phyloP scores from a whole-genome alignment of 192 early-diverging fungal species.

The Chytriomyces sp. region DNA sequence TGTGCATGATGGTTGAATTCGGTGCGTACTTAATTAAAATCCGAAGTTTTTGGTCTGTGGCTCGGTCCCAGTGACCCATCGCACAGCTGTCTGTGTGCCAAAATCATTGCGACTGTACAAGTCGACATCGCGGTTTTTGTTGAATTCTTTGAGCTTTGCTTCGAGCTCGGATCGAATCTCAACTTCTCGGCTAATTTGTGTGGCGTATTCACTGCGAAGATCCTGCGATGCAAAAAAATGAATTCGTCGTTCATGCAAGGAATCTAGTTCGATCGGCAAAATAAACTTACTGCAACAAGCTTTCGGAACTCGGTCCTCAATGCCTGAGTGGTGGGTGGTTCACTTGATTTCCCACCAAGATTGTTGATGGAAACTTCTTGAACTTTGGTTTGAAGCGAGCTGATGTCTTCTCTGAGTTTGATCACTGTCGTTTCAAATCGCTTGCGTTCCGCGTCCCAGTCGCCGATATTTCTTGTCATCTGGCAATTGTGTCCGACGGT shows the following conservation, averaged over 20 bases:
- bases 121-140: slow-evolving; percentile 23
- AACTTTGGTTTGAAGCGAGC: slow-evolving; percentile 23
- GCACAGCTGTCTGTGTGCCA: slow-evolving; percentile 24
- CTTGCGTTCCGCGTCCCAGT: slow-evolving; percentile 34
- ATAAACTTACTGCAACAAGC: slow-evolving; percentile 33
- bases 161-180: slow-evolving; percentile 21
- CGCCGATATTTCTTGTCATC: slow-evolving; percentile 9
- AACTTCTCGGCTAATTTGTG: slow-evolving; percentile 25
- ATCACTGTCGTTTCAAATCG: slow-evolving; percentile 25
- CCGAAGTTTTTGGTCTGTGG: slow-evolving; percentile 17
- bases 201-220: slow-evolving; percentile 26
- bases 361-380: slow-evolving; percentile 40
- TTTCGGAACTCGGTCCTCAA: slow-evolving; percentile 49
- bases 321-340: slow-evolving; percentile 21
- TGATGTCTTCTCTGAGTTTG: slow-evolving; percentile 29
- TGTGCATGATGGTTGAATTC: too few species aligned
- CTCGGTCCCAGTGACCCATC: slow-evolving; percentile 18
- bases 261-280: neutral
- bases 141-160: slow-evolving; percentile 5
- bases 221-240: slow-evolving; percentile 7
- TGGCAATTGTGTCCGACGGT: neutral
- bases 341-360: slow-evolving; percentile 30
- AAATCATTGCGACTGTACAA: slow-evolving; percentile 18
- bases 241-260: neutral
- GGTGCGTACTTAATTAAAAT: neutral